Evolutionary conservation across 164 flowering plant genomes (phyloP).

Genomic region (Vitis rotundifolia): DNA sequence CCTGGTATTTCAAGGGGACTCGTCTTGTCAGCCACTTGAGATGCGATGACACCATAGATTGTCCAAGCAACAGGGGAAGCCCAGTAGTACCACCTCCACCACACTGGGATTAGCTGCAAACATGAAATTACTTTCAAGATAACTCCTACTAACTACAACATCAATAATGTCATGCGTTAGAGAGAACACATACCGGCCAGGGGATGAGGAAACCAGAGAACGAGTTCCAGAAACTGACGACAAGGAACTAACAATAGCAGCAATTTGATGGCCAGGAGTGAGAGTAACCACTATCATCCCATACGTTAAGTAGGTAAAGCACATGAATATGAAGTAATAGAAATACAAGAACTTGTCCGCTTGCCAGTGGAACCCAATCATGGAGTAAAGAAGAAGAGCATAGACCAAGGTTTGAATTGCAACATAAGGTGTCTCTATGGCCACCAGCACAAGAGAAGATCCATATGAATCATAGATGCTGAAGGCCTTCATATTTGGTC

Average conservation of each 20-base stretch:
- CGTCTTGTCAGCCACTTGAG: constrained; percentile 33
- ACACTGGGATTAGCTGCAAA: constrained; percentile 9
- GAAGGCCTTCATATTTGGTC: too few relatives aligned
- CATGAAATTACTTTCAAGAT: too few relatives aligned
- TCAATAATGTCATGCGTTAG: not conserved
- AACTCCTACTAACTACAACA: too few relatives aligned
- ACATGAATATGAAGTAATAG: constrained; percentile 48
- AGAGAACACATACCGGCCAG: constrained; percentile 26
- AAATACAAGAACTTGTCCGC: constrained; percentile 42
- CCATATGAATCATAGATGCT: too few relatives aligned
- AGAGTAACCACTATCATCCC: constrained; percentile 58
- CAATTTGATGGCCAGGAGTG: constrained; percentile 34
- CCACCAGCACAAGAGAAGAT: constrained; percentile 30
- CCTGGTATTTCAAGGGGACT: not conserved
- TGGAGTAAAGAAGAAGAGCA: too few relatives aligned
- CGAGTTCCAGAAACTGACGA: too few relatives aligned
- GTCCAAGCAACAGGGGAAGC: too few relatives aligned
- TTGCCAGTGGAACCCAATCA: constrained; percentile 33
- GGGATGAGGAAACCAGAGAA: constrained; percentile 9
- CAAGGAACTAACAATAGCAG: too few relatives aligned
- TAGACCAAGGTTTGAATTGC: too few relatives aligned
- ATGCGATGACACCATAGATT: constrained; percentile 11
- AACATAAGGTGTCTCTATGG: constrained; percentile 39
- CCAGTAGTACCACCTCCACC: too few relatives aligned
- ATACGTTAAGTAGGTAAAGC: constrained; percentile 43